Percentiles rank a stretch among this genome's conserved stretches.
Evolutionary conservation across 768 basidiomycete species (phyloP).

Genomic region (Amanita pseudoporphyria): DNA sequence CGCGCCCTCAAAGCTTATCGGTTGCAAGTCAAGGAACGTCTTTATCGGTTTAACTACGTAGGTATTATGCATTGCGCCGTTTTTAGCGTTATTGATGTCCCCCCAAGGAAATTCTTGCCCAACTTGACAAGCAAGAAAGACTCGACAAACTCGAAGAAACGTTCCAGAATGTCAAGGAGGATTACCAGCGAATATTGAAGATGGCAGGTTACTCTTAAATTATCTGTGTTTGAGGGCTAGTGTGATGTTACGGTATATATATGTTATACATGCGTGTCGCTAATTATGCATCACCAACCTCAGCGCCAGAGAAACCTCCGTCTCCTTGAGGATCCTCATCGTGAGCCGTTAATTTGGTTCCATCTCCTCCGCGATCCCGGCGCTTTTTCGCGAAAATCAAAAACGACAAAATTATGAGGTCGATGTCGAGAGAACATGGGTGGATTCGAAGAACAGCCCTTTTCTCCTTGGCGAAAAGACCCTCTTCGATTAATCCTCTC

Average conservation of each 20-base stretch:
- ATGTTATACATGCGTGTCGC: neutral
- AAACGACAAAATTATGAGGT: constrained; percentile 45
- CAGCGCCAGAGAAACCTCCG: constrained; percentile 24
- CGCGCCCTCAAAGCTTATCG: constrained; percentile 57
- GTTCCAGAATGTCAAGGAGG: constrained; percentile 75
- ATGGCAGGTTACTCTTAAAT: constrained; percentile 1
- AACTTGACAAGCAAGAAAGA: constrained; percentile 80
- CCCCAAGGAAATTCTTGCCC: constrained; percentile 73
- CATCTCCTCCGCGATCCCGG: constrained; percentile 28
- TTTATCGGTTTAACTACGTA: constrained; percentile 94
- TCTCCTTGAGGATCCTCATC: constrained; percentile 32
- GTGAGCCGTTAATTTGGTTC: constrained; percentile 16
- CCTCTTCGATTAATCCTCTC: constrained; percentile 25
- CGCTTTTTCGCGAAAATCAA: constrained; percentile 47
- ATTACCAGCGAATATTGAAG: constrained; percentile 71
- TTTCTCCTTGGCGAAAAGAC: constrained; percentile 37
- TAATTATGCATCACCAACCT: constrained; percentile 10
- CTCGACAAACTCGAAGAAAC: constrained; percentile 89
- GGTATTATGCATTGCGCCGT: constrained; percentile 19
- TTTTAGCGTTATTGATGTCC: neutral
- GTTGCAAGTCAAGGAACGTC: constrained; percentile 87
- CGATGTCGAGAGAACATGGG: constrained; percentile 38
- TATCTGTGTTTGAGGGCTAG: constrained; percentile 22
- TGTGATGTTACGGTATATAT: constrained; percentile 16
- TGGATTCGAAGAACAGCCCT: constrained; percentile 37